Base-by-base conservation (phyloP, 2,329 filamentous ascomycete genomes). In the Coniochaeta sp. region DNA sequence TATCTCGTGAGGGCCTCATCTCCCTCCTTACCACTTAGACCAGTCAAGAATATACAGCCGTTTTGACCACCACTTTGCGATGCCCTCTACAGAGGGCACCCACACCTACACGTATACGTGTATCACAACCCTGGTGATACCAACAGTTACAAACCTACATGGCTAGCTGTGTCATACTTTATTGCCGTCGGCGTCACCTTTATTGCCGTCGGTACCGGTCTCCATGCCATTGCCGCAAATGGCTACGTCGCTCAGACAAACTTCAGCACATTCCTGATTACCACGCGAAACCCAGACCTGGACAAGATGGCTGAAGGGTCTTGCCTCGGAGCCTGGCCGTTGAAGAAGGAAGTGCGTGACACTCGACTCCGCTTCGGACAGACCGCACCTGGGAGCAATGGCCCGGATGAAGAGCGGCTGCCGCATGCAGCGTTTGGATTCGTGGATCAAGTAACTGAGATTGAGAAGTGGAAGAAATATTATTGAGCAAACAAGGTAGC, bases 111-210 rank as follows among this genome's bases (percentile, higher is more conserved):
- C n/a, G n/a, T n/a, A n/a, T n/a, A n/a, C n/a, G n/a, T n/a, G n/a
- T n/a, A n/a, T n/a, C n/a, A n/a, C n/a, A n/a, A n/a, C n/a, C n/a
- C n/a, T n/a, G n/a, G n/a, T n/a, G n/a, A n/a, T n/a, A n/a, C n/a
- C n/a, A n/a, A n/a, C n/a, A n/a, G n/a, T n/a, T 56, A 56, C 33
- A 46, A 47, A 28, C 53, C 55, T 1, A 53, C 53, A 22, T 55
- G 51, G 53, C 51, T 56, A n/a, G 51, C 51, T 18, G 24, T 55
- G 24, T 54, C 55, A 5, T 55, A 56, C 42, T 32, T 31, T 13
- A 16, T 55, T 6, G 55, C 53, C 45, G 55, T 56, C 5, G 47
- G 49, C 9, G 22, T 55, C 4, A 53, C 55, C 3, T 22, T 54
- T 14, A 46, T 45, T 4, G 50, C 51, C 18, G 24, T 56, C 13